Percentiles rank a stretch among this genome's conserved stretches.
Evolutionary conservation across 352 stramenopile genomes (phyloP).

Genomic region (Phytophthora pisi): DNA sequence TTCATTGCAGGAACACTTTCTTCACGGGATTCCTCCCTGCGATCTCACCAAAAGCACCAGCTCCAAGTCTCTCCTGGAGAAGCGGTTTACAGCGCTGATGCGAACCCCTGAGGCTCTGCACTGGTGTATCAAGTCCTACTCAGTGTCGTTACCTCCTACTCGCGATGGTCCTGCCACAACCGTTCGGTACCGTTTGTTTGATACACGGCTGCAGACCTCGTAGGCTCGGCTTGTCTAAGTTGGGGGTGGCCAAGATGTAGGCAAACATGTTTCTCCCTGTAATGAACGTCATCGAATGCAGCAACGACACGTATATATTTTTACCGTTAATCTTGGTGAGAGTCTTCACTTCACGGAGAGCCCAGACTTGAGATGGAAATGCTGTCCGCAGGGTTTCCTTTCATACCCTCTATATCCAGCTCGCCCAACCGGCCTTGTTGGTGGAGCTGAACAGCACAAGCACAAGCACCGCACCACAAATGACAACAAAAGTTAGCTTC

Average conservation of each 20-base stretch:
- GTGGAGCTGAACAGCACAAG: conserved; percentile 49
- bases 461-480: conserved; percentile 2
- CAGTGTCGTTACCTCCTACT: conserved; percentile 21
- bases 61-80: conserved; percentile 56
- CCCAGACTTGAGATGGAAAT: conserved; percentile 62
- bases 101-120: conserved; percentile 32
- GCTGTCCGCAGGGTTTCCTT: conserved; percentile 40
- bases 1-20: conserved; percentile 59
- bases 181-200: conserved; percentile 74
- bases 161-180: conserved; percentile 11
- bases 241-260: not conserved
- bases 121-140: conserved; percentile 81
- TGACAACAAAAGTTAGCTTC: not conserved
- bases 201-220: conserved; percentile 57
- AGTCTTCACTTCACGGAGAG: conserved; percentile 29
- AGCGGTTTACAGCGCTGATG: conserved; percentile 51
- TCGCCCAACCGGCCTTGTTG: conserved; percentile 61
- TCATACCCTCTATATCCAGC: conserved; percentile 43
- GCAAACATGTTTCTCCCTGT: conserved; percentile 3
- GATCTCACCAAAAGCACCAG: conserved; percentile 60
- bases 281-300: conserved; percentile 24
- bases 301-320: conserved; percentile 30
- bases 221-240: not conserved
- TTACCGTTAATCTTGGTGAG: conserved; percentile 14
- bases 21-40: conserved; percentile 73